phyloP scores from a whole-genome alignment of 306 rosid genomes.

The Vigna radiata region DNA sequence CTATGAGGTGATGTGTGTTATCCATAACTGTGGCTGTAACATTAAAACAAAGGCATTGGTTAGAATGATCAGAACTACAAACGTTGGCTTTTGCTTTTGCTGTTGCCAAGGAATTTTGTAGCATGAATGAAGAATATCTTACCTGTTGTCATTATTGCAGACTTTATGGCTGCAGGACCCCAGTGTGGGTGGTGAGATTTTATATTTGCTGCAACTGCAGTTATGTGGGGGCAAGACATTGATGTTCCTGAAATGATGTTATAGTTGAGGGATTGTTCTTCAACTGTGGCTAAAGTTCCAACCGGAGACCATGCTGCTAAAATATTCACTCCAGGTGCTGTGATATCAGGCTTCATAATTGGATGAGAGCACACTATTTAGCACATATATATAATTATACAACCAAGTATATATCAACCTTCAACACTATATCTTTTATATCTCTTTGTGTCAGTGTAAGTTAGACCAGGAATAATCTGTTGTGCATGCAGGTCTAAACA shows the following conservation, averaged over 20 bases:
- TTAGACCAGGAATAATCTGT: constrained; percentile 9
- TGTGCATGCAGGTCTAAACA: background rate
- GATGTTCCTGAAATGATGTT: constrained; percentile 77
- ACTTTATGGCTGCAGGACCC: constrained; percentile 77
- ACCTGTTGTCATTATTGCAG: constrained; percentile 74
- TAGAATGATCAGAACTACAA: constrained; percentile 14
- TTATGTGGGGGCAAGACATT: constrained; percentile 71
- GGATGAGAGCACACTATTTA: constrained; percentile 25
- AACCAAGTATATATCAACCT: background rate
- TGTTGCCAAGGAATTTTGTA: background rate
- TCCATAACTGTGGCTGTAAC: constrained; percentile 60
- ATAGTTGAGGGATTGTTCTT: constrained; percentile 53
- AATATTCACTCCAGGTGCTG: constrained; percentile 72
- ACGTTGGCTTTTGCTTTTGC: constrained; percentile 3
- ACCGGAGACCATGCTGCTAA: constrained; percentile 83
- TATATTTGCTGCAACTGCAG: constrained; percentile 65
- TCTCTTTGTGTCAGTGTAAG: background rate
- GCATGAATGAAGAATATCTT: background rate
- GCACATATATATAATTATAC: background rate
- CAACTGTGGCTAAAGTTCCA: constrained; percentile 54
- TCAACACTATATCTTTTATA: background rate
- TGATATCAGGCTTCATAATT: constrained; percentile 68
- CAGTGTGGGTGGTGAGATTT: constrained; percentile 60
- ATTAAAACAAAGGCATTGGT: constrained; percentile 34
- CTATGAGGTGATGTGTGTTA: constrained; percentile 51